These are phyloP conservation scores for Actinomortierella ambigua DNA, from an alignment of 371 early-diverging fungal genomes.

Conservation along the genomic window DNA sequence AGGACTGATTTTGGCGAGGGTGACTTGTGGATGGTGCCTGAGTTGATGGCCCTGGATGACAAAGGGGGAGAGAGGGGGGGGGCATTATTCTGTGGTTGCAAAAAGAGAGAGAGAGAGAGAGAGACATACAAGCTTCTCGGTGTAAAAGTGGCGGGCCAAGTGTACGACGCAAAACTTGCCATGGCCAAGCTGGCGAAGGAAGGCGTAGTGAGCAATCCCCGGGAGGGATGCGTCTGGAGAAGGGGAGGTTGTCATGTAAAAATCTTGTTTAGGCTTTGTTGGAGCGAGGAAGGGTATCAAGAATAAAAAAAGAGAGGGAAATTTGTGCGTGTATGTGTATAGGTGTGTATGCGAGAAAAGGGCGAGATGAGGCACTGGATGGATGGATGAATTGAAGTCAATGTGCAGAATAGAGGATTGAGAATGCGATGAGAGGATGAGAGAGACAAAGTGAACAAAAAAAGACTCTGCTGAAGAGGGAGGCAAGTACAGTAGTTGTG, in stretches of 20 bases:
- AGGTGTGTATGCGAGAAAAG: too few species aligned
- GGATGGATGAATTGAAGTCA: too few species aligned
- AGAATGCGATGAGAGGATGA: constrained; percentile 13
- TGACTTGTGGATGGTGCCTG: too few species aligned
- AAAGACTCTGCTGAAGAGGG: neutral
- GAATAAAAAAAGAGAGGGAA: constrained; percentile 8
- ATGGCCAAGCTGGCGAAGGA: constrained; percentile 80
- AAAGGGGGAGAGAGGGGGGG: neutral
- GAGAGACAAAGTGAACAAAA: constrained; percentile 3
- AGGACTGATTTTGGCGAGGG: too few species aligned
- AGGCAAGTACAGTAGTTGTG: neutral
- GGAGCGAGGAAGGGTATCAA: constrained; percentile 8
- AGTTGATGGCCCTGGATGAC: neutral
- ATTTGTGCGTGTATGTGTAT: too few species aligned
- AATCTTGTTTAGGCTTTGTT: neutral
- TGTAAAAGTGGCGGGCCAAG: constrained; percentile 79
- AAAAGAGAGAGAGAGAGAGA: too few species aligned
- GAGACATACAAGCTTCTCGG: constrained; percentile 49
- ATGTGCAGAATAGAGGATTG: too few species aligned
- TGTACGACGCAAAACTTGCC: constrained; percentile 93
- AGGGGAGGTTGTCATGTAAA: constrained; percentile 32
- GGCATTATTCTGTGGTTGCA: neutral
- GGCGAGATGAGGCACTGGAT: too few species aligned
- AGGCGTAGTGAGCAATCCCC: constrained; percentile 78
- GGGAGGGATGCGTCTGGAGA: constrained; percentile 41